phyloP scores from a whole-genome alignment of 2,329 filamentous ascomycete genomes.

The Penicillium sp. region DNA sequence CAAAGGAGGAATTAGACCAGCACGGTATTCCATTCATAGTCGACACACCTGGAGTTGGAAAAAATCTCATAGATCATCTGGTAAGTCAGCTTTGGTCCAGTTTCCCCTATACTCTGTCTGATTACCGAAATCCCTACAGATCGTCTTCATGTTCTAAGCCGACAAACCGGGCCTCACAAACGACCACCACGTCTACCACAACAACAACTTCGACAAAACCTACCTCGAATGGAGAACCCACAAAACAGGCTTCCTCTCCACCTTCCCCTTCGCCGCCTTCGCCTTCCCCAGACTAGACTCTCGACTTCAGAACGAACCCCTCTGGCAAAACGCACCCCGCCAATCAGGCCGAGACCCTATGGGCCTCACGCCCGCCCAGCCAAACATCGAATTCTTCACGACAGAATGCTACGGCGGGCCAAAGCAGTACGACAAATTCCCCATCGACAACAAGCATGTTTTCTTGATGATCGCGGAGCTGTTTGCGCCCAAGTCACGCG shows the following conservation, averaged over 20 bases:
- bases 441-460: conserved; percentile 55
- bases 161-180: conserved; percentile 55
- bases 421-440: conserved; percentile 59
- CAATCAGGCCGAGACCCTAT: conserved; percentile 62
- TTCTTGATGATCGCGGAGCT: conserved; percentile 63
- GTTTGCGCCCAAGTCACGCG: conserved; percentile 60
- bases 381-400: conserved; percentile 64
- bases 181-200: conserved; percentile 60
- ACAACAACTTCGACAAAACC: conserved; percentile 53
- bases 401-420: conserved; percentile 65
- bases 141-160: conserved; percentile 63
- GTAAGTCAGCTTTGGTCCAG: conserved; percentile 30
- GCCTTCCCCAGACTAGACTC: conserved; percentile 64
- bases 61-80: conserved; percentile 57
- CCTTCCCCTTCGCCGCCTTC: conserved; percentile 65
- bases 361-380: conserved; percentile 59
- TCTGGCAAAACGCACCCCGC: conserved; percentile 57
- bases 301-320: conserved; percentile 55
- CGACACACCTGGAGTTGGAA: conserved; percentile 55
- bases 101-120: background rate
- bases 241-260: conserved; percentile 60
- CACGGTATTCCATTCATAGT: conserved; percentile 49
- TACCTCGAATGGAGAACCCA: conserved; percentile 60
- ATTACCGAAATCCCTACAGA: conserved; percentile 34
- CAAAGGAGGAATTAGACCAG: conserved; percentile 45